These are phyloP conservation scores for Gracilariopsis chorda DNA, from an alignment of 23 red algal species.

Conservation along the genomic window DNA sequence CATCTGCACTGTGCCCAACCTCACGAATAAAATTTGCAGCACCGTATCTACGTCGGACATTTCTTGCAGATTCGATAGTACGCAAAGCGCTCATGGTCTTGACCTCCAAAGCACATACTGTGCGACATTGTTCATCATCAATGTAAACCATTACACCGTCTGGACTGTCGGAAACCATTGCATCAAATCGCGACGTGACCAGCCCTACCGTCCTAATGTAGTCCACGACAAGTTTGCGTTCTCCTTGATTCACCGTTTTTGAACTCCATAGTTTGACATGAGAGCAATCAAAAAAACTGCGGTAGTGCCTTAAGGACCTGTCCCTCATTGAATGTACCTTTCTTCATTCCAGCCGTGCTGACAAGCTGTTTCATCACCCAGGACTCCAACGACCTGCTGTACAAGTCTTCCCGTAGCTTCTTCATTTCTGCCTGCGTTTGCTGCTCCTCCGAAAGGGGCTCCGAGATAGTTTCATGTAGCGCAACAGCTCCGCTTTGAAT, in stretches of 20 bases:
- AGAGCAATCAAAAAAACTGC: not conserved
- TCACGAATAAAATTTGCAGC: not conserved
- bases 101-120: not conserved
- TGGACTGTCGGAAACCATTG: not conserved
- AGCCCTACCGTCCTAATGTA: not conserved
- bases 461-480: not conserved
- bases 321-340: not conserved
- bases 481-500: not conserved
- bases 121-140: not conserved
- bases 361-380: constrained; percentile 8
- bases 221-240: not conserved
- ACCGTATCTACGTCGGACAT: not conserved
- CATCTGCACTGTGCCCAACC: not conserved
- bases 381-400: not conserved
- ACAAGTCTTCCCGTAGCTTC: too few species aligned
- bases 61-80: not conserved
- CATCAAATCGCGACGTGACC: not conserved
- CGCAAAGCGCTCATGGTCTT: not conserved
- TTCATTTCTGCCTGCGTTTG: not conserved
- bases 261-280: too few species aligned
- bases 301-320: not conserved
- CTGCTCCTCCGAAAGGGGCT: not conserved
- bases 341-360: not conserved
- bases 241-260: too few species aligned
- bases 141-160: not conserved